These are phyloP conservation scores for Kwoniella pini DNA, from an alignment of 768 basidiomycete species.

Conservation along the genomic window DNA sequence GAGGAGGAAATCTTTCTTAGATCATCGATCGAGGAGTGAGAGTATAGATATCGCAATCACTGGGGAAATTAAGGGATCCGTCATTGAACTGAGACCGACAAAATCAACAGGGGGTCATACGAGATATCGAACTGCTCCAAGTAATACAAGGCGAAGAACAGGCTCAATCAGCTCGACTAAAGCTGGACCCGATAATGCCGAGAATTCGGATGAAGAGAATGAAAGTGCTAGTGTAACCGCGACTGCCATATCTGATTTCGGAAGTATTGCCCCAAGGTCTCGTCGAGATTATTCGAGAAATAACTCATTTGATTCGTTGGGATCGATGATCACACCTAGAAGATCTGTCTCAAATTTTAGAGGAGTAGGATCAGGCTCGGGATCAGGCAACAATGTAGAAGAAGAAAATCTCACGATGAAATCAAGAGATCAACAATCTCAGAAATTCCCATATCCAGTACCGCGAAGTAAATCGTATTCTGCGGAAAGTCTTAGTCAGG, in stretches of 20 bases:
- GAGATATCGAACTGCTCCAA: conserved; percentile 2
- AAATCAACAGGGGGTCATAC: conserved; percentile 7
- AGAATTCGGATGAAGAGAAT: conserved; percentile 19
- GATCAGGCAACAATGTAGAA: not conserved
- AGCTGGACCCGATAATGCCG: not conserved
- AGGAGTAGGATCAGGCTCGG: not conserved
- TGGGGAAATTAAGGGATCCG: conserved; percentile 37
- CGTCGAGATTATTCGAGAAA: conserved; percentile 1
- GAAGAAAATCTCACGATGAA: conserved; percentile 5
- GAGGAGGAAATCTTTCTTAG: conserved; percentile 45
- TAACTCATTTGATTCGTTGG: conserved; percentile 8
- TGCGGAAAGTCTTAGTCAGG: not conserved
- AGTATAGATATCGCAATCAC: conserved; percentile 38
- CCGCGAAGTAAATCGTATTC: conserved; percentile 7
- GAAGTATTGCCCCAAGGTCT: conserved; percentile 25
- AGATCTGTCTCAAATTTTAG: conserved; percentile 9
- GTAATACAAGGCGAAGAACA: not conserved
- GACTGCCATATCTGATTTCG: conserved; percentile 38
- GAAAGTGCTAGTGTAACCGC: conserved; percentile 28
- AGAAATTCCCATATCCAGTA: too few species aligned
- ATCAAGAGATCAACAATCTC: not conserved
- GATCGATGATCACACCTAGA: conserved; percentile 12
- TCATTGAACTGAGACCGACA: conserved; percentile 35
- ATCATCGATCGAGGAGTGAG: conserved; percentile 18
- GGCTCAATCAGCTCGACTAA: conserved; percentile 9